These are phyloP conservation scores for Hypsizygus ulmarius DNA, from an alignment of 1,284 basidiomycete species.

Conservation along the genomic window DNA sequence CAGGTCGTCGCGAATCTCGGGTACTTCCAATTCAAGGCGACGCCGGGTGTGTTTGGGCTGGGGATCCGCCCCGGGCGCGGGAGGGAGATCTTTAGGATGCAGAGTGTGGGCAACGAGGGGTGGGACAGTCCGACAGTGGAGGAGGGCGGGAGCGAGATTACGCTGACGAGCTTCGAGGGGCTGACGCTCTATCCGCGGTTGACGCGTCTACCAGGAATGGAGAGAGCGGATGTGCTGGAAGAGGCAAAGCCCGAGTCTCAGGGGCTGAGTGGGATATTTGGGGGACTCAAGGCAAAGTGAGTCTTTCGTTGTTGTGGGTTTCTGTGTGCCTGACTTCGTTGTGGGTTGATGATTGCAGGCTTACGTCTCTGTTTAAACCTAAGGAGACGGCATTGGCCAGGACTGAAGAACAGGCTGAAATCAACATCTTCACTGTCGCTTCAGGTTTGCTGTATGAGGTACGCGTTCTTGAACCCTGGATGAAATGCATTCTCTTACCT, in stretches of 20 bases:
- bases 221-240: conserved; percentile 75
- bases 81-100: conserved; percentile 76
- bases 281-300: conserved; percentile 49
- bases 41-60: conserved; percentile 83
- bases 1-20: conserved; percentile 93
- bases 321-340: not conserved
- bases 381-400: conserved; percentile 26
- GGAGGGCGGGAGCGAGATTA: conserved; percentile 67
- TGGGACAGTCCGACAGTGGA: conserved; percentile 75
- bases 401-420: conserved; percentile 66
- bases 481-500: not conserved
- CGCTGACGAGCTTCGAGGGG: conserved; percentile 85
- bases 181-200: conserved; percentile 86
- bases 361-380: conserved; percentile 53
- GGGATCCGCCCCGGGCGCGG: conserved; percentile 83
- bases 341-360: conserved; percentile 30
- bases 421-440: conserved; percentile 99
- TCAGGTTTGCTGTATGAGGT: conserved; percentile 96
- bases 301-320: conserved; percentile 17
- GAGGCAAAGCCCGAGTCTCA: conserved; percentile 35
- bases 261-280: conserved; percentile 37
- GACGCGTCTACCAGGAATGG: conserved; percentile 71
- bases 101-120: conserved; percentile 81
- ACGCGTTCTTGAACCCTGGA: conserved; percentile 1
- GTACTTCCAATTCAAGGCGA: conserved; percentile 94